These are phyloP conservation scores for Parmelia sp. DNA, from an alignment of 495 filamentous ascomycete genomes.

Conservation along the genomic window DNA sequence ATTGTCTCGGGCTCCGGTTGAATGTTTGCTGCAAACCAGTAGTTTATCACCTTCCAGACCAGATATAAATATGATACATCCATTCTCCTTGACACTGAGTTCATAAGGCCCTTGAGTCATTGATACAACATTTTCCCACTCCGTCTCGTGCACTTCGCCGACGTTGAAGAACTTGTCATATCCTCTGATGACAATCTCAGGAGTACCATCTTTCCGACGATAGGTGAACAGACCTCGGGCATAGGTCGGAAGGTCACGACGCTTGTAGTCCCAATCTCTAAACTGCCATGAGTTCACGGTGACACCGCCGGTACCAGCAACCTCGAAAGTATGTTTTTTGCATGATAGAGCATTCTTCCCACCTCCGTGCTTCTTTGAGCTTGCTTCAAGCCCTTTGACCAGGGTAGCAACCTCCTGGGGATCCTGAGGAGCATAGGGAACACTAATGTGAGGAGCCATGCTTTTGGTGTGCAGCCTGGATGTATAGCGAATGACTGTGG, in stretches of 20 bases:
- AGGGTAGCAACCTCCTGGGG: conserved; percentile 54
- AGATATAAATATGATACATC: conserved; percentile 96
- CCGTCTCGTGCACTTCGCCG: conserved; percentile 66
- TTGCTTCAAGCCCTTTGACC: conserved; percentile 48
- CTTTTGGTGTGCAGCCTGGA: conserved; percentile 1
- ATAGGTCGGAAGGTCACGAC: conserved; percentile 72
- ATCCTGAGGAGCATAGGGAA: conserved; percentile 60
- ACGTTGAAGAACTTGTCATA: conserved; percentile 99
- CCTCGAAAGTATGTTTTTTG: conserved; percentile 67
- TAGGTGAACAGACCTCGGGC: conserved; percentile 90
- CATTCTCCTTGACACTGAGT: conserved; percentile 94
- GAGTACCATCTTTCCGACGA: conserved; percentile 47
- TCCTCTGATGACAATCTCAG: conserved; percentile 77
- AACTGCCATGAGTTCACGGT: conserved; percentile 87
- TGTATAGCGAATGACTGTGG: neutral
- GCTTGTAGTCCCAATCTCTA: conserved; percentile 93
- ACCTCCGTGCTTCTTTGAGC: conserved; percentile 39
- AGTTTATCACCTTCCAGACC: conserved; percentile 81
- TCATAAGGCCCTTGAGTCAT: conserved; percentile 88
- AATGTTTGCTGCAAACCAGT: conserved; percentile 96
- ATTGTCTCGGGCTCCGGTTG: conserved; percentile 70
- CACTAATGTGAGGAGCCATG: conserved; percentile 17
- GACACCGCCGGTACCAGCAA: conserved; percentile 53
- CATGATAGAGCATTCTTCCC: conserved; percentile 53
- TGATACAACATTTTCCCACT: conserved; percentile 71